These are phyloP conservation scores for Ophiostoma ulmi DNA, from an alignment of 2,329 filamentous ascomycete genomes.

Conservation along the genomic window DNA sequence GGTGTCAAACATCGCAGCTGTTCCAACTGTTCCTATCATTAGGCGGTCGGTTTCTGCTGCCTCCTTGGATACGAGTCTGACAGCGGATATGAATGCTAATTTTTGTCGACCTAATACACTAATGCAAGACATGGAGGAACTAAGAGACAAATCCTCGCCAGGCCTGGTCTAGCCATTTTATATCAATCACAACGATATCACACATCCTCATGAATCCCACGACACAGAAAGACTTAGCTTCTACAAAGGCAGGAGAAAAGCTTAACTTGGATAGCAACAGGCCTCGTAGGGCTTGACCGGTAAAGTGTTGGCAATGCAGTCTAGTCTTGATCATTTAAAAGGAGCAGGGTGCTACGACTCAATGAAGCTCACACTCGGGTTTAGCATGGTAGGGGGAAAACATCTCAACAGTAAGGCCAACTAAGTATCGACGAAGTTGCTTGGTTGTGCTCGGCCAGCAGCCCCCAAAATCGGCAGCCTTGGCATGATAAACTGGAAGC, in stretches of 20 bases:
- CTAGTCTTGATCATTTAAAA: background rate
- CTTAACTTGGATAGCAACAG: background rate
- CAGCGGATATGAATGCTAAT: background rate
- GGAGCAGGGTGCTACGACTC: background rate
- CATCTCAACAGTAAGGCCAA: background rate
- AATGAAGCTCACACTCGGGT: background rate
- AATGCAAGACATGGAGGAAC: background rate
- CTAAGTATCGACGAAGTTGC: background rate
- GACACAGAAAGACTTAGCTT: background rate
- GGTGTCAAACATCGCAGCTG: background rate
- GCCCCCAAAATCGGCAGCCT: background rate
- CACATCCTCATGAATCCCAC: background rate
- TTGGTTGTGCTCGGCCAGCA: background rate
- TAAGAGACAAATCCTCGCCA: background rate
- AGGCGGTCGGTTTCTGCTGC: background rate
- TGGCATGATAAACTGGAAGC: background rate
- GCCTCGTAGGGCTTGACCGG: background rate
- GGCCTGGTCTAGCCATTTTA: background rate
- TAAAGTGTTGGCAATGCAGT: background rate
- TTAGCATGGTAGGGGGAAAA: background rate
- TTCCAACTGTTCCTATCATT: constrained; percentile 1
- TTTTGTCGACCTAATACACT: background rate
- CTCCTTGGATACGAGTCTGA: background rate
- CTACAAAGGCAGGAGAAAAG: background rate
- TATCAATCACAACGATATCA: background rate